Base-by-base conservation (phyloP, 1,139 yeast genomes). In the Candida glucosophila region DNA sequence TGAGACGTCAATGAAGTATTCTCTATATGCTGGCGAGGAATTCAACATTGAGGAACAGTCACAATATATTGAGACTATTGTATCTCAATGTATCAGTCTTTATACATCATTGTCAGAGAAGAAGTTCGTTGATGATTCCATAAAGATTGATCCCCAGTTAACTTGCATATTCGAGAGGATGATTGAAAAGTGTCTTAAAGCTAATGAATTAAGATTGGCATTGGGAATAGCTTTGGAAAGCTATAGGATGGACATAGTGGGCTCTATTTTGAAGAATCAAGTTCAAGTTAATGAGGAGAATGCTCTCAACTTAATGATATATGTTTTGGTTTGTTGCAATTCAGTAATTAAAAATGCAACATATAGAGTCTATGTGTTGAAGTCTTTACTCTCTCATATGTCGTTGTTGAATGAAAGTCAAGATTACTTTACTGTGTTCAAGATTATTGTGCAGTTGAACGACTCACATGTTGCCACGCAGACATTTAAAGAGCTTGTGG, bases 61-160 rank as follows among this genome's bases (percentile, higher is more conserved):
- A n/a, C 95, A 88, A 57, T 90, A 74, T 52, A 81, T 80, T 33
- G 95, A 92, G 56, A 90, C 97, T 5, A 83, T 90, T 43, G 92
- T 90, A 21, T 81, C 95, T 12, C 83, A 85, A 51, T 86, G 96
- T 53, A 82, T 92, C 49, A 83, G 81, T 47, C 73, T 74, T 41
- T 90, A 90, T 54, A 81, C 81, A 36, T 56, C 65, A 22, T 62
- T 70, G 37, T 70, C 92, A 3, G 82, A 74, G 42, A 51, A 58
- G 34, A 65, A 62, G 32, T 77, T 67, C 42, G 48, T 47, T 9
- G 71, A 67, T 33, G 44, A 53, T 6, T 32, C 47, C 4, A 52
- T 57, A 3, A 39, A 39, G 9, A 71, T 79, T 30, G 90, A 85
- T 43, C 52, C 71, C 4, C 76, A 77, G 40, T 70, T 90, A 39